These are phyloP conservation scores for Pichia sp. DNA, from an alignment of 1,139 yeast species.

Conservation along the genomic window DNA sequence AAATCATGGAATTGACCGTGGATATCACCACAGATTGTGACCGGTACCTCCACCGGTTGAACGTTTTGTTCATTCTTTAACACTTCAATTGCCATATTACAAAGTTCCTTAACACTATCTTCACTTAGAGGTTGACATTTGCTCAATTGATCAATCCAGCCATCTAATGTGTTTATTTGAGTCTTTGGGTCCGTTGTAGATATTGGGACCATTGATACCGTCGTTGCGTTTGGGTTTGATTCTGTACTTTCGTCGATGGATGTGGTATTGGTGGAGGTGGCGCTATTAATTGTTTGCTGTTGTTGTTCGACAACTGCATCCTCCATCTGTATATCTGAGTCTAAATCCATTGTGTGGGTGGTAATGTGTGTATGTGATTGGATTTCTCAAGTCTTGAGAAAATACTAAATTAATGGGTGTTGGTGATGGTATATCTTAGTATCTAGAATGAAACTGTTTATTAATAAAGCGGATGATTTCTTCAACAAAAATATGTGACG, in stretches of 20 bases:
- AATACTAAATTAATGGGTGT: too few species aligned
- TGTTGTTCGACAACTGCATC: constrained; percentile 42
- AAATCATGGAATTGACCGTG: constrained; percentile 97
- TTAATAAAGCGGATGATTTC: too few species aligned
- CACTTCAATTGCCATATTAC: constrained; percentile 88
- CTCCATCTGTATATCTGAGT: constrained; percentile 58
- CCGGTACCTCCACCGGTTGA: constrained; percentile 92
- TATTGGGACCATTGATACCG: constrained; percentile 14
- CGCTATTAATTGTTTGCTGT: constrained; percentile 9
- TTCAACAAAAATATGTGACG: too few species aligned
- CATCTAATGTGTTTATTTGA: constrained; percentile 67
- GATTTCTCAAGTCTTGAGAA: too few species aligned
- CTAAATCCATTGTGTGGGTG: constrained; percentile 52
- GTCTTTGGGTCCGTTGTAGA: constrained; percentile 38
- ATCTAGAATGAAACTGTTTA: too few species aligned
- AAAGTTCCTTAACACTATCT: constrained; percentile 70
- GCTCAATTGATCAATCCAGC: constrained; percentile 76
- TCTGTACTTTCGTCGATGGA: not conserved
- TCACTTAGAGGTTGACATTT: constrained; percentile 82
- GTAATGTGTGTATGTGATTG: too few species aligned
- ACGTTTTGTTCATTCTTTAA: constrained; percentile 89
- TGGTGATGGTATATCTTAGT: too few species aligned
- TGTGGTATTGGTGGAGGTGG: not conserved
- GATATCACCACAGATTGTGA: constrained; percentile 97
- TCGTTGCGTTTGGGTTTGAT: not conserved